Evolutionary conservation across 108 stramenopile genomes (phyloP).

Genomic region (Schizochytrium sp.): DNA sequence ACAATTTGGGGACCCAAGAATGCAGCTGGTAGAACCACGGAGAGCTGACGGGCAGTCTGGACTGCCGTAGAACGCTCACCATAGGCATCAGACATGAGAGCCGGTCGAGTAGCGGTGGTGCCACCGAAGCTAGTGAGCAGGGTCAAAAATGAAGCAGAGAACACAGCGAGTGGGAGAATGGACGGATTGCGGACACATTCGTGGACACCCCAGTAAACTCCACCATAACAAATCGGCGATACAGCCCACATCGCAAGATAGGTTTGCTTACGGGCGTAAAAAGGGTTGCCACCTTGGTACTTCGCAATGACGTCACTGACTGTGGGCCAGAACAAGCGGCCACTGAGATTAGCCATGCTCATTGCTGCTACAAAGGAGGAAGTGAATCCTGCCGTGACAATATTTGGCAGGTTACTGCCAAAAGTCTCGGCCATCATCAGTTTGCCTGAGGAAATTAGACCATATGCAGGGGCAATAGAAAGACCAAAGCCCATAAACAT

Average conservation of each 20-base stretch:
- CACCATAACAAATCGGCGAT: constrained; percentile 3
- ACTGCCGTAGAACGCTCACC: constrained; percentile 84
- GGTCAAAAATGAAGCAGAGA: constrained; percentile 77
- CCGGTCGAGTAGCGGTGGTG: constrained; percentile 81
- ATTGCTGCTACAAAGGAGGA: constrained; percentile 82
- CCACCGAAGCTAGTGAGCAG: constrained; percentile 86
- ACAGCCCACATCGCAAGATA: constrained; percentile 69
- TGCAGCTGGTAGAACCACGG: constrained; percentile 62
- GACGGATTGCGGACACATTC: constrained; percentile 67
- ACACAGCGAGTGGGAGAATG: constrained; percentile 74
- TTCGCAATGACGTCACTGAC: constrained; percentile 81
- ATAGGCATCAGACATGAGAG: constrained; percentile 86
- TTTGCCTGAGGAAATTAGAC: constrained; percentile 83
- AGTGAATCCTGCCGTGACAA: constrained; percentile 80
- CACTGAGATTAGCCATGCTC: constrained; percentile 81
- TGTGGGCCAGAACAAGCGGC: constrained; percentile 85
- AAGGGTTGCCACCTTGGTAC: constrained; percentile 77
- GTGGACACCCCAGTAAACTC: constrained; percentile 63
- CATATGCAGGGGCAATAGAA: constrained; percentile 82
- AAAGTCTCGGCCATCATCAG: constrained; percentile 87
- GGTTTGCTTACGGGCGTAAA: constrained; percentile 79
- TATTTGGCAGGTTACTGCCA: constrained; percentile 78
- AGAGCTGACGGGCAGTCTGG: constrained; percentile 77
- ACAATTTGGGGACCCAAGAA: constrained; percentile 55
- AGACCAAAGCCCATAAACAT: constrained; percentile 83